Conservation (phyloP, 2,329 filamentous ascomycete species). For the Emydomyces testavorans region DNA sequence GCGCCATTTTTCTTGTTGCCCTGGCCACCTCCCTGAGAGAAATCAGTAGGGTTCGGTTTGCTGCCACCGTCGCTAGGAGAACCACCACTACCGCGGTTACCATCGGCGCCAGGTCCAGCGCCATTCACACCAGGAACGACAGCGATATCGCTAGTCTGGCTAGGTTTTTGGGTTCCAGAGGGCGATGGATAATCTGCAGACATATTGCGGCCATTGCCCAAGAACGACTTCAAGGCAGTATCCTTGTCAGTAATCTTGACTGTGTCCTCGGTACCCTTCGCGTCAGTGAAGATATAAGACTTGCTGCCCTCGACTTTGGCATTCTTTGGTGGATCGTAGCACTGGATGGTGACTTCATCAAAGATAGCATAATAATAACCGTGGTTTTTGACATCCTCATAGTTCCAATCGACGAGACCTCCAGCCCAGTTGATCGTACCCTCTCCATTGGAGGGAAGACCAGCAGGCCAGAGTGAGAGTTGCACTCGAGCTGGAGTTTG, state of each 20-base stretch:
- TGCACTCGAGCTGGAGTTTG: conserved; percentile 86
- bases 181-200: conserved; percentile 36
- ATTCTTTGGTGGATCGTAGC: conserved; percentile 71
- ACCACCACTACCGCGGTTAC: conserved; percentile 15
- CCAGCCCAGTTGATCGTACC: conserved; percentile 90
- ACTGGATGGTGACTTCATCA: conserved; percentile 66
- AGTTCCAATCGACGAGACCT: conserved; percentile 78
- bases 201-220: conserved; percentile 71
- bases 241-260: conserved; percentile 62
- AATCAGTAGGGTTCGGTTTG: conserved; percentile 21
- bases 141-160: conserved; percentile 23
- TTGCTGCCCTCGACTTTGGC: conserved; percentile 47
- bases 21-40: conserved; percentile 22
- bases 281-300: conserved; percentile 64
- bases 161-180: conserved; percentile 19
- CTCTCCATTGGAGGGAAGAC: conserved; percentile 61
- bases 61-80: conserved; percentile 18
- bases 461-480: conserved; percentile 92
- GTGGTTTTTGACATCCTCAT: conserved; percentile 63
- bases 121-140: conserved; percentile 26
- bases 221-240: conserved; percentile 66
- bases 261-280: conserved; percentile 59
- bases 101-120: conserved; percentile 26
- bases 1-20: conserved; percentile 20
- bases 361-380: conserved; percentile 85